Evolutionary conservation across 768 basidiomycete genomes (phyloP), one percentile per base, ranked within the genome.

Genomic region (Megacollybia marginata): DNA sequence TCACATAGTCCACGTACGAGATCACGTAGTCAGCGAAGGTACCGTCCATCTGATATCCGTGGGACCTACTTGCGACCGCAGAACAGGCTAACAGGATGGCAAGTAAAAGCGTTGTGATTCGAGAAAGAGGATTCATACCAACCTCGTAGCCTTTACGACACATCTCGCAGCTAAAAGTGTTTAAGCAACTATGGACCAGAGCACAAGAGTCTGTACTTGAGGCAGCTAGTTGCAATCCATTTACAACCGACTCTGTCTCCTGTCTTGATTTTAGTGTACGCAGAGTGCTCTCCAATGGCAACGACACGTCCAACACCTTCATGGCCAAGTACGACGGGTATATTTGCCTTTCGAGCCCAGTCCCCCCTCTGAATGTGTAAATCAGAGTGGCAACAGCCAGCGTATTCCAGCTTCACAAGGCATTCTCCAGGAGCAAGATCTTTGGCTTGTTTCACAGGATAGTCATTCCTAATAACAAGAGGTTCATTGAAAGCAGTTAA

Each of bases 221-320:
- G 55, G 48, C 72, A 73, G 0, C 65, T 62, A 42, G 62, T 64
- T 0, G 62, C 59, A 68, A 81, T 66, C 83, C 83, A 86, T 62
- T 91, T 91, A 64, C 90, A 70, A 3, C 89, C 89, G 34, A 90
- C 88, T 9, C 83, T 71, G 53, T 88, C 85, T 18, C 89, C 89
- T 28, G 88, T 54, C 58, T 85, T 80, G 48, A 88, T 70, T 2
- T 69, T 58, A 36, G 70, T 68, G 50, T 64, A 15, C 54, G 51
- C 23, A 1, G 81, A 80, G 59, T 82, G 68, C 8, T 72, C 74
- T 7, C 80, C 90, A 57, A 93, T 85, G 28, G 88, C 90, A 16
- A 91, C 84, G 42, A 93, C 67, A 40, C 70, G 68, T 5, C 90
- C 89, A 19, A 88, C 80, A 35, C 88, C 90, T 65, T 90, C 84